phyloP scores from a whole-genome alignment of 345 rosid species.

The Citrus reticulata region DNA sequence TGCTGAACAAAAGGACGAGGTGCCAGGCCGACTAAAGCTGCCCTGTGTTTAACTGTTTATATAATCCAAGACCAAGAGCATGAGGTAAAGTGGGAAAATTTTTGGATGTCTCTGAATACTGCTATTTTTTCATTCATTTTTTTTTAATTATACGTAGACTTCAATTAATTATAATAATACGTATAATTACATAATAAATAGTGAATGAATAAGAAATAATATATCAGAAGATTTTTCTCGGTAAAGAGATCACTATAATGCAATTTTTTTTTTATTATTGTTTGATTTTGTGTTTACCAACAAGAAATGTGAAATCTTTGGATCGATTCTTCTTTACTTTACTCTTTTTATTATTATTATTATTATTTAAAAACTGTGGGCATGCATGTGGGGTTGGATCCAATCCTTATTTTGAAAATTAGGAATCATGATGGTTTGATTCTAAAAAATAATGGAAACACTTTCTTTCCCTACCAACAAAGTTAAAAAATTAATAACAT shows the following conservation, averaged over 20 bases:
- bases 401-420: constrained; percentile 23
- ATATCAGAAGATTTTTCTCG: too few relatives aligned
- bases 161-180: too few relatives aligned
- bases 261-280: not conserved
- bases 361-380: not conserved
- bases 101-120: too few relatives aligned
- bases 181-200: too few relatives aligned
- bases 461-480: not conserved
- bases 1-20: constrained; percentile 7
- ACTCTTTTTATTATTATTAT: not conserved
- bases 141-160: too few relatives aligned
- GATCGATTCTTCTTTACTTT: constrained; percentile 3
- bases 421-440: constrained; percentile 22
- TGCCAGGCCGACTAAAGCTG: constrained; percentile 22
- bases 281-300: not conserved
- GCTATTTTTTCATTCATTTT: too few relatives aligned
- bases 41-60: constrained; percentile 12
- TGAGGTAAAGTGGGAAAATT: not conserved
- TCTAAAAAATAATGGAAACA: constrained; percentile 22
- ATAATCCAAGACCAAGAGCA: not conserved
- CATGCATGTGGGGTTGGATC: constrained; percentile 36
- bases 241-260: too few relatives aligned
- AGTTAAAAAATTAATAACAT: not conserved
- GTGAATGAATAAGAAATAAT: too few relatives aligned
- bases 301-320: constrained; percentile 2